Base-by-base conservation (phyloP, 2,329 filamentous ascomycete species). In the Xylariales sp. region DNA sequence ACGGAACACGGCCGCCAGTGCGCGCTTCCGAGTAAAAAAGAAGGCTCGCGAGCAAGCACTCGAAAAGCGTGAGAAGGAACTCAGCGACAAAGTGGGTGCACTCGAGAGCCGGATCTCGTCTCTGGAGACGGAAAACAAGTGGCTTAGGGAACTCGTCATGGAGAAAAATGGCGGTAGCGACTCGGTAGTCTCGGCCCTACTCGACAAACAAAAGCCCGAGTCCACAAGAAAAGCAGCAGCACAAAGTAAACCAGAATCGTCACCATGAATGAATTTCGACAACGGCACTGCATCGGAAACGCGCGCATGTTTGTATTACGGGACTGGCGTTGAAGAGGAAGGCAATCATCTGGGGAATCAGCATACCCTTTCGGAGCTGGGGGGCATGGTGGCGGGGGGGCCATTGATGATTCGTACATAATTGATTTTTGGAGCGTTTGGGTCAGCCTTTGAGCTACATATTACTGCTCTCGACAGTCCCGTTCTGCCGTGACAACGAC, bases 1-100 rank as follows among this genome's bases (percentile, higher is more conserved):
- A 67, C 90, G 93, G 71, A 97, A 97, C 82, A 97, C 94, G 1
- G 93, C 93, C 39, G 93, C 93, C 63, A 94, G 91, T 72, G 93
- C 93, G 18, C 91, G 93, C 57, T 97, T 97, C 86, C 91, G 93
- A 67, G 89, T 96, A 78, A 97, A 97, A 89, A 97, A 97, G 90
- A 97, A 97, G 88, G 93, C 96, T 82, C 91, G 93, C 58, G 93
- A 97, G 83, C 92, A 94, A 80, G 91, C 92, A 8, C 88, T 97
- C 60, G 93, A 95, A 80, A 89, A 89, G 76, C 91, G 89, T 3
- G 90, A 93, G 75, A 93, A 94, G 80, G 93, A 97, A 73, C 92
- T 95, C 81, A 88, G 88, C 34, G 92, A 96, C 53, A 94, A 94
- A 82, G 91, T 94, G 59, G 84, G 87, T 18, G 83, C 84, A 18